phyloP scores from a whole-genome alignment of 768 basidiomycete genomes.

The Leccinum longicurvipes region DNA sequence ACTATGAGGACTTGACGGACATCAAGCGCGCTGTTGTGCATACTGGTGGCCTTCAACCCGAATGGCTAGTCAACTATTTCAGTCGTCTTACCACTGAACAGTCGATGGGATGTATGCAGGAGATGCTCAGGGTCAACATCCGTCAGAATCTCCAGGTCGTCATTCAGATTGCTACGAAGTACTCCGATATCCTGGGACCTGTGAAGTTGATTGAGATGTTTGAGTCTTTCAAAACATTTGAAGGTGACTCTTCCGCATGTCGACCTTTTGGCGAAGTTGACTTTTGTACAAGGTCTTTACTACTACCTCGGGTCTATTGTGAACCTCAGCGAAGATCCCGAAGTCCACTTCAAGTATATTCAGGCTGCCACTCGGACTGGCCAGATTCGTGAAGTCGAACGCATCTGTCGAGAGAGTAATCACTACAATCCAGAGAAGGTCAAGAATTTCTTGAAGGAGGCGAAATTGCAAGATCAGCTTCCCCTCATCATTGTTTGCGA shows the following conservation, averaged over 20 bases:
- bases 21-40: conserved; percentile 99
- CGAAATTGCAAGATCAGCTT: conserved; percentile 92
- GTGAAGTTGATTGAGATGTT: conserved; percentile 99
- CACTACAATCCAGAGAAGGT: conserved; percentile 99
- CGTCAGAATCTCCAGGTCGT: conserved; percentile 96
- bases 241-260: conserved; percentile 49
- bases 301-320: conserved; percentile 98
- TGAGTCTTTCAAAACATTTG: conserved; percentile 95
- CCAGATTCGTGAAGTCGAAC: conserved; percentile 98
- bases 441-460: conserved; percentile 99
- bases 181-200: conserved; percentile 95
- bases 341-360: conserved; percentile 99
- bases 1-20: conserved; percentile 96
- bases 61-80: conserved; percentile 98
- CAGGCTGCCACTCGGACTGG: conserved; percentile 98
- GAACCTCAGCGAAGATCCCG: conserved; percentile 92
- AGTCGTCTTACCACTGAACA: conserved; percentile 96
- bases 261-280: neutral
- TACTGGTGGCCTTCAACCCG: conserved; percentile 75
- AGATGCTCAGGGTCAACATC: conserved; percentile 96
- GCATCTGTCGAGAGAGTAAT: conserved; percentile 97
- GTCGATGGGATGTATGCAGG: conserved; percentile 92
- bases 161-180: conserved; percentile 97
- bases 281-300: conserved; percentile 65
- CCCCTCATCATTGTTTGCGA: conserved; percentile 99